phyloP scores from a whole-genome alignment of 2,329 filamentous ascomycete species.

The Triangularia verruculosa region DNA sequence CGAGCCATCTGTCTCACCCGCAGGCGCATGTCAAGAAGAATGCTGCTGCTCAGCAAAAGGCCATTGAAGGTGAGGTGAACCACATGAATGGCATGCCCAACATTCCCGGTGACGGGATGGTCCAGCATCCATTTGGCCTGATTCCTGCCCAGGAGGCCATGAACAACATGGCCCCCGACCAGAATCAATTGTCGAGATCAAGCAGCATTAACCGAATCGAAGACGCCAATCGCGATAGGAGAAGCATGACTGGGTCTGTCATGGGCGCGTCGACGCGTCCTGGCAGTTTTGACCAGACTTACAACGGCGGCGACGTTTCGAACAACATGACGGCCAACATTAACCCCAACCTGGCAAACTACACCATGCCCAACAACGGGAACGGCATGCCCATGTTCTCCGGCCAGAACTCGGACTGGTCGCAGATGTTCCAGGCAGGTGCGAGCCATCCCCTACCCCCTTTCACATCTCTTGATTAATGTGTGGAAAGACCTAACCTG shows the following conservation, averaged over 20 bases:
- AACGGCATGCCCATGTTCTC: slow-evolving; percentile 65
- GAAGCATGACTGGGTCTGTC: slow-evolving; percentile 53
- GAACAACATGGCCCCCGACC: slow-evolving; percentile 58
- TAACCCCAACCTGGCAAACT: slow-evolving; percentile 61
- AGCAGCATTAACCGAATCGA: slow-evolving; percentile 59
- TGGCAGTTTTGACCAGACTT: slow-evolving; percentile 49
- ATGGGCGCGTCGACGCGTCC: slow-evolving; percentile 46
- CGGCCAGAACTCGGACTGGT: slow-evolving; percentile 64
- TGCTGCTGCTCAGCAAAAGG: slow-evolving; percentile 55
- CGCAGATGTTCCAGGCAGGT: slow-evolving; percentile 74
- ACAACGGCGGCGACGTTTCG: slow-evolving; percentile 52
- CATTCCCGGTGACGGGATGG: slow-evolving; percentile 55
- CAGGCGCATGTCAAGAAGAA: slow-evolving; percentile 84
- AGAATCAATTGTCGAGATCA: slow-evolving; percentile 60
- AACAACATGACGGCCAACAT: slow-evolving; percentile 58
- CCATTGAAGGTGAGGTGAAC: slow-evolving; percentile 54
- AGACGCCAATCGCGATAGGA: slow-evolving; percentile 55
- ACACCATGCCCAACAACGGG: slow-evolving; percentile 61
- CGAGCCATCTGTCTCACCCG: slow-evolving; percentile 90
- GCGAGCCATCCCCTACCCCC: slow-evolving; percentile 56
- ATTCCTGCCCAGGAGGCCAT: slow-evolving; percentile 53
- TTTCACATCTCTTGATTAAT: slow-evolving; percentile 52
- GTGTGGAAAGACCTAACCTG: slow-evolving; percentile 50
- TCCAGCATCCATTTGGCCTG: slow-evolving; percentile 43
- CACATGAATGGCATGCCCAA: slow-evolving; percentile 61